Base-by-base conservation (phyloP, 495 filamentous ascomycete species). In the Cryomyces antarcticus region DNA sequence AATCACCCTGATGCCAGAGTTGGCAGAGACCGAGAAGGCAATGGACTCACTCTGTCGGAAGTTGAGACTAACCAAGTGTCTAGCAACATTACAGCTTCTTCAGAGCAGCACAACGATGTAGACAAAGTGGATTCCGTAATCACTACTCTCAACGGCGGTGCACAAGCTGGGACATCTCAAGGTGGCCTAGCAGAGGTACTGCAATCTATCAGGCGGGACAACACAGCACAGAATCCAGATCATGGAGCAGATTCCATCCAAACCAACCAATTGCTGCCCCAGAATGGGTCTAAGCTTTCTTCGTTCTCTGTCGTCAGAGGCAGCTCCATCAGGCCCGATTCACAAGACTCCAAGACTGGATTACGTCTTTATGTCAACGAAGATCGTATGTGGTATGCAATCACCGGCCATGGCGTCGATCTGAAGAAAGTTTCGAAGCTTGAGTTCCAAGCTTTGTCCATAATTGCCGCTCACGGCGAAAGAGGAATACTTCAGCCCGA, bases 341-440 rank as follows among this genome's bases (percentile, higher is more conserved):
- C 33, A 36, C 33, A 36, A 36, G 9, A 24, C 12, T 3, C 37
- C 7, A 33, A 51, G 35, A 46, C 43, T 5, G 49, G 39, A 30
- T 42, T 68, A 41, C 67, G 66, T 34, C 55, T 81, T 6, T 77
- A 70, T 51, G 70, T 73, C 33, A 73, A 66, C n/a, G 52, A 68
- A 48, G 67, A 77, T 37, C 62, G 75, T 38, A 70, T 80, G 30
- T 95, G 87, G 87, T 62, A 73, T 41, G 78, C 81, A 3, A 55
- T 94, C 39, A 70, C 88, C 33, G 85, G 84, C 5, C 87, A 94
- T 60, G 73, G 71, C 11, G 68, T 75, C 24, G 84, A 95, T 57
- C 66, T 72, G 11, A 73, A 71, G 52, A 75, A 71, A 43, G 59
- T 92, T 11, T 67, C 77, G 0, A 53, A 62, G 0, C 65, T 73